Conservation (phyloP, 2,329 filamentous ascomycete species). For the Aureobasidium pullulans region DNA sequence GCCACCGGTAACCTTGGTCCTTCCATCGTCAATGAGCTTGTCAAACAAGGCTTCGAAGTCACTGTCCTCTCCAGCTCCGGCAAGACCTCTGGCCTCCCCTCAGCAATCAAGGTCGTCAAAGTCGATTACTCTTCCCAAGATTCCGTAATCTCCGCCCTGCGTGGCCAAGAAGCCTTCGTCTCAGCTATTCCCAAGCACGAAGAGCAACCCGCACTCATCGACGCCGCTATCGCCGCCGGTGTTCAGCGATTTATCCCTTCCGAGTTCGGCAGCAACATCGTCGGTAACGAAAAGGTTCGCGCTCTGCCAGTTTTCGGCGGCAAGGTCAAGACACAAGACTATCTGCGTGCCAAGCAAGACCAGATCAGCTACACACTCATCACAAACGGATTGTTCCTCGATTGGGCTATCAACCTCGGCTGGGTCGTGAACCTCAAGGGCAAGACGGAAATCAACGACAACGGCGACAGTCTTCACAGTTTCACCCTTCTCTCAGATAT, state of each 20-base stretch:
- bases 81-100: constrained; percentile 20
- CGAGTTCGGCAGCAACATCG: constrained; percentile 35
- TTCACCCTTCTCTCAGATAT: constrained; percentile 26
- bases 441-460: constrained; percentile 28
- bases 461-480: constrained; percentile 28
- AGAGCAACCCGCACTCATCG: constrained; percentile 27
- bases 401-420: constrained; percentile 28
- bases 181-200: constrained; percentile 26
- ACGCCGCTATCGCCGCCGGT: constrained; percentile 33
- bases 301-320: constrained; percentile 30
- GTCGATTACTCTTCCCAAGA: constrained; percentile 27
- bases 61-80: constrained; percentile 27
- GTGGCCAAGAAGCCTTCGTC: constrained; percentile 33
- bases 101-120: constrained; percentile 23
- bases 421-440: constrained; percentile 26
- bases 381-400: constrained; percentile 31
- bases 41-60: constrained; percentile 28
- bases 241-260: constrained; percentile 36
- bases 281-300: constrained; percentile 22
- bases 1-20: constrained; percentile 37
- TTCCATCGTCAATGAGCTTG: constrained; percentile 34
- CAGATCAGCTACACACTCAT: constrained; percentile 30
- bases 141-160: constrained; percentile 27
- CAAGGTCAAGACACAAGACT: constrained; percentile 30
- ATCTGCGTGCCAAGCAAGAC: constrained; percentile 25